These are phyloP conservation scores for Colletotrichum coccodes DNA, from an alignment of 2,329 filamentous ascomycete species.

Conservation along the genomic window DNA sequence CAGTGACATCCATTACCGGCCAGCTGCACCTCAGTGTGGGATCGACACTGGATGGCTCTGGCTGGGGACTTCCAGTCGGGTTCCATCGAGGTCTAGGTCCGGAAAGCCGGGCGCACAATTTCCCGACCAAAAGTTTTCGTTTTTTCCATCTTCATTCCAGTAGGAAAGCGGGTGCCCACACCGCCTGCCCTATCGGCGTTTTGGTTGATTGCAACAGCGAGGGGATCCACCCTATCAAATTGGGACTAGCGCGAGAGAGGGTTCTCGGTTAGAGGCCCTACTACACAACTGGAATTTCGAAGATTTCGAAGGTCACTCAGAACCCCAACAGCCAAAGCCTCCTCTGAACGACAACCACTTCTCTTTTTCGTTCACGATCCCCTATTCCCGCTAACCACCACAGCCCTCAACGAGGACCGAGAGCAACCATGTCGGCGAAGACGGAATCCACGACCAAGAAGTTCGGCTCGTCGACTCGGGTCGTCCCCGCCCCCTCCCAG, in stretches of 20 bases:
- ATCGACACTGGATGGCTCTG: not conserved
- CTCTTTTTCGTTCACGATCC: conserved; percentile 40
- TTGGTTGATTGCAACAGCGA: not conserved
- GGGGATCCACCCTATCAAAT: not conserved
- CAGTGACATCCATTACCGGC: not conserved
- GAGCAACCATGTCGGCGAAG: conserved; percentile 76
- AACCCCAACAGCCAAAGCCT: conserved; percentile 14
- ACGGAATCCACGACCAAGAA: conserved; percentile 83
- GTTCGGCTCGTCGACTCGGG: conserved; percentile 96
- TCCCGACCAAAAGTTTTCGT: not conserved
- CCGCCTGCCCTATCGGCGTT: not conserved
- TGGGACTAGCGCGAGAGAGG: conserved; percentile 46
- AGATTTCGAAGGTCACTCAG: not conserved
- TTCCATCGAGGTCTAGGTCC: not conserved
- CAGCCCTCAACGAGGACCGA: conserved; percentile 34
- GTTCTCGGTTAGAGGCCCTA: conserved; percentile 42
- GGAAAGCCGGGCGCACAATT: not conserved
- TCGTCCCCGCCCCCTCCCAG: conserved; percentile 85
- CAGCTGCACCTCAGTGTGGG: not conserved
- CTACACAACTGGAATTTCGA: conserved; percentile 24
- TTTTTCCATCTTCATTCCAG: too few species aligned
- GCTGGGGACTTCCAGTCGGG: not conserved
- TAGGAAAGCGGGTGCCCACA: not conserved
- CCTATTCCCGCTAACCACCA: conserved; percentile 32
- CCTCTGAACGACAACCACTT: conserved; percentile 28